Percentiles rank a stretch among this genome's conserved stretches.
Conservation (phyloP, 2,329 filamentous ascomycete species). For the Aspergillus tamarii region DNA sequence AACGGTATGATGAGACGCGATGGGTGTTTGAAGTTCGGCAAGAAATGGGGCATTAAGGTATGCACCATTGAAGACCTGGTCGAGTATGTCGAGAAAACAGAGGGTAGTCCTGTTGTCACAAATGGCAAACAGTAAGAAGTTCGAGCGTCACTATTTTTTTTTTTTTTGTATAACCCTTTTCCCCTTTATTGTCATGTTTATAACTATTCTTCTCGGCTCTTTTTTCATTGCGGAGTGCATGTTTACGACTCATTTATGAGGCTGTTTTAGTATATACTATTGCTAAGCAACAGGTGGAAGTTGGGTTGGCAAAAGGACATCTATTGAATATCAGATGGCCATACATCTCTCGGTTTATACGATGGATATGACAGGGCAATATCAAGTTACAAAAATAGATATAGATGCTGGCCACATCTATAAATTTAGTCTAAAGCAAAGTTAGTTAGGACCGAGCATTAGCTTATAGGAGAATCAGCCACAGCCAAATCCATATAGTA, state of each 20-base stretch:
- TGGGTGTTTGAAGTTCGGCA: slow-evolving; percentile 84
- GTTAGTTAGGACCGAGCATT: neutral
- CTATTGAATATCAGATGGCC: neutral
- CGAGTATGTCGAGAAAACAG: slow-evolving; percentile 73
- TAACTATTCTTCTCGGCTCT: neutral
- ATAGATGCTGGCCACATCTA: neutral
- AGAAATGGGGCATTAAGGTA: slow-evolving; percentile 84
- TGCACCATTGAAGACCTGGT: slow-evolving; percentile 95
- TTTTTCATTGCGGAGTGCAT: slow-evolving; percentile 10
- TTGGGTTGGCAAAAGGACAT: neutral
- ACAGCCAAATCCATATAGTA: neutral
- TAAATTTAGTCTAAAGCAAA: neutral
- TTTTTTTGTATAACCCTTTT: slow-evolving; percentile 6
- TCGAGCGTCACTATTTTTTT: neutral
- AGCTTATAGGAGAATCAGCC: neutral
- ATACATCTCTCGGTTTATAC: neutral
- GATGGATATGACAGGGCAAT: neutral
- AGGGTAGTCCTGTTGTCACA: slow-evolving; percentile 51
- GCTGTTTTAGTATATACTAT: slow-evolving; percentile 2
- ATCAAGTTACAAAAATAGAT: neutral
- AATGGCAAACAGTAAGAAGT: slow-evolving; percentile 41
- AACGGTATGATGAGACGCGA: slow-evolving; percentile 90
- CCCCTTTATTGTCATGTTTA: neutral
- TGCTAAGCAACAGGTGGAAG: neutral
- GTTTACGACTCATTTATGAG: neutral